phyloP scores from a whole-genome alignment of 1,139 yeast species.

The Tardiomyces blankii region DNA sequence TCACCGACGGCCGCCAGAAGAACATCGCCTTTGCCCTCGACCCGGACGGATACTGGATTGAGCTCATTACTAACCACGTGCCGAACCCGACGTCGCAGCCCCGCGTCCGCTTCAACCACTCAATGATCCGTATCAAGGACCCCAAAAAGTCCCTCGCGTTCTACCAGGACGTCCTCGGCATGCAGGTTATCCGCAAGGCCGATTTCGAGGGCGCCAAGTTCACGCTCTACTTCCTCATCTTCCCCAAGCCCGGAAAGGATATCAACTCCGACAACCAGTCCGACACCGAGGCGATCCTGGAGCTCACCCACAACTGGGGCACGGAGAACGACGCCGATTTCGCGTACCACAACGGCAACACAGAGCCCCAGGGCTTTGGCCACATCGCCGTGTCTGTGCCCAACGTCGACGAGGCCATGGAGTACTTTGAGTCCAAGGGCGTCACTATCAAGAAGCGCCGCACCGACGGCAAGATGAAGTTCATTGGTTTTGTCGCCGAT shows the following conservation, averaged over 20 bases:
- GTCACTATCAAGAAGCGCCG: conserved; percentile 39
- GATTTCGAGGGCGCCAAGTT: conserved; percentile 63
- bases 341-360: conserved; percentile 79
- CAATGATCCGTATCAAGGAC: conserved; percentile 90
- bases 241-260: conserved; percentile 27
- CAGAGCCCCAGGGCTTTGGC: conserved; percentile 71
- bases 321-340: conserved; percentile 70
- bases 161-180: conserved; percentile 68
- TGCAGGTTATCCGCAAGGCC: conserved; percentile 50
- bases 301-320: conserved; percentile 92
- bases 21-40: conserved; percentile 90
- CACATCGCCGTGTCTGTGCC: conserved; percentile 67
- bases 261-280: conserved; percentile 14
- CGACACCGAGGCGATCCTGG: conserved; percentile 57
- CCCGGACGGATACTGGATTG: conserved; percentile 97
- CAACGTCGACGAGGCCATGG: conserved; percentile 49
- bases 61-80: conserved; percentile 56
- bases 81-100: conserved; percentile 18
- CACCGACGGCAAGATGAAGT: conserved; percentile 51
- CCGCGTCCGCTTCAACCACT: conserved; percentile 50
- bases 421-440: conserved; percentile 37
- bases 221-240: conserved; percentile 77
- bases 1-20: conserved; percentile 83
- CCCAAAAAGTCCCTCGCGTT: conserved; percentile 64
- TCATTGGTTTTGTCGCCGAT: conserved; percentile 65